Percentiles rank a stretch among this genome's conserved stretches.
These are phyloP conservation scores for Colletotrichum magnum DNA, from an alignment of 2,329 filamentous ascomycete genomes.

Conservation along the genomic window DNA sequence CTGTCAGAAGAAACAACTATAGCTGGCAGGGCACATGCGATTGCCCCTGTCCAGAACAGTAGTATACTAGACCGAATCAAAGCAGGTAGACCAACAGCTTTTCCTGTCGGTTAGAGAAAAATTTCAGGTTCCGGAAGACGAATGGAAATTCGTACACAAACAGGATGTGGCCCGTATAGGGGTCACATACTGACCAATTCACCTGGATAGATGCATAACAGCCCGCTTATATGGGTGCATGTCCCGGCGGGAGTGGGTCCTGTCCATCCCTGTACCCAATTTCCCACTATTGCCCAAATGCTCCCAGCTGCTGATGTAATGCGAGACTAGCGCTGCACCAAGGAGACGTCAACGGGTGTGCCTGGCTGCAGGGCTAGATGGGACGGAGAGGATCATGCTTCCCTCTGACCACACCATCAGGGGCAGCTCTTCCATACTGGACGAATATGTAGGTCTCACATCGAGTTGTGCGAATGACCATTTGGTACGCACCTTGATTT, in stretches of 20 bases:
- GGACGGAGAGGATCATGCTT: slow-evolving; percentile 38
- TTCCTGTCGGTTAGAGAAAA: slow-evolving; percentile 9
- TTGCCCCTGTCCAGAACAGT: neutral
- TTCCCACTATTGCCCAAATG: neutral
- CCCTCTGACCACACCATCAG: slow-evolving; percentile 30
- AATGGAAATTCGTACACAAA: slow-evolving; percentile 27
- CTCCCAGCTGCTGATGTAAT: slow-evolving; percentile 38
- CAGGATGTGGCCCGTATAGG: slow-evolving; percentile 36
- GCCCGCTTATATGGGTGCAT: slow-evolving; percentile 37
- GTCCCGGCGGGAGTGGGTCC: slow-evolving; percentile 25
- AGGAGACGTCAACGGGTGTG: slow-evolving; percentile 28
- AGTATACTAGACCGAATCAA: neutral
- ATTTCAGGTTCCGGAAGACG: slow-evolving; percentile 33
- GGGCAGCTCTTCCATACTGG: slow-evolving; percentile 7
- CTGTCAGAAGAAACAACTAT: slow-evolving; percentile 1
- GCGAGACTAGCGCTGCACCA: slow-evolving; percentile 25
- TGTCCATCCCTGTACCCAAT: slow-evolving; percentile 13
- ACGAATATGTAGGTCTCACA: slow-evolving; percentile 39
- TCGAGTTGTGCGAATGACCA: slow-evolving; percentile 31
- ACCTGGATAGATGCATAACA: slow-evolving; percentile 41
- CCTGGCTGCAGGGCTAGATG: slow-evolving; percentile 31
- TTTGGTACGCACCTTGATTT: slow-evolving; percentile 16
- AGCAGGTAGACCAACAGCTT: slow-evolving; percentile 11
- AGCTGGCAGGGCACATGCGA: slow-evolving; percentile 10
- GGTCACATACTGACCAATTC: slow-evolving; percentile 30